Conservation (phyloP, 2,329 filamentous ascomycete species). For the Monosporascus sp. region DNA sequence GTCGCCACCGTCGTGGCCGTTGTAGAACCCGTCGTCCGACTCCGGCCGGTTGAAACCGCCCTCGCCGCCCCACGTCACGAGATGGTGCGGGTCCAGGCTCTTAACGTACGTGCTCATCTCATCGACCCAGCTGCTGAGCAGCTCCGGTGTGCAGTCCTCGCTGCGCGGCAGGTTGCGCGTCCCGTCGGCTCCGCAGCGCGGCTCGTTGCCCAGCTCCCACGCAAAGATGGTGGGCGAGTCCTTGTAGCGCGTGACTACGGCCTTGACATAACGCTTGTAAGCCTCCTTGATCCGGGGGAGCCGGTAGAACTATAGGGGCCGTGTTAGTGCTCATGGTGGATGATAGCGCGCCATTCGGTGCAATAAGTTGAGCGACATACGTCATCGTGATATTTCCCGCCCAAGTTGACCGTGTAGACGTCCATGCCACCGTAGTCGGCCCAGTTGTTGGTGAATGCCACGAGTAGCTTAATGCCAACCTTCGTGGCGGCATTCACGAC, state of each 20-base stretch:
- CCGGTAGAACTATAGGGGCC: conserved; percentile 37
- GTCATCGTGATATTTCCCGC: conserved; percentile 46
- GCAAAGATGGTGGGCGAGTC: conserved; percentile 56
- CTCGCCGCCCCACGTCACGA: conserved; percentile 53
- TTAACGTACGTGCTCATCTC: conserved; percentile 53
- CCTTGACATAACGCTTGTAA: conserved; percentile 53
- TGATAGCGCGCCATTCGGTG: background rate
- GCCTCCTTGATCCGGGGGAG: conserved; percentile 45
- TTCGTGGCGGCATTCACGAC: conserved; percentile 45
- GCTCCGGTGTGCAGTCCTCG: conserved; percentile 33
- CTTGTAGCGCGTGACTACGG: conserved; percentile 54
- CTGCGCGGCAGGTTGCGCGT: conserved; percentile 40
- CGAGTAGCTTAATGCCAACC: conserved; percentile 45
- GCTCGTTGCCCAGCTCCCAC: conserved; percentile 65
- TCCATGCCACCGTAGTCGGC: conserved; percentile 57
- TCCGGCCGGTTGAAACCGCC: conserved; percentile 46
- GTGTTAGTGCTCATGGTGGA: background rate
- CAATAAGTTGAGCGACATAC: conserved; percentile 18
- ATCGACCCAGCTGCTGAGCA: conserved; percentile 43
- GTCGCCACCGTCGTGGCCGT: conserved; percentile 45
- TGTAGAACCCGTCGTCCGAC: conserved; percentile 40
- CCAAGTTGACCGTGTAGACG: conserved; percentile 51
- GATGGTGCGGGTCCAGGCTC: conserved; percentile 43
- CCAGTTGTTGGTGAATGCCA: conserved; percentile 54
- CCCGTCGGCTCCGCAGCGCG: conserved; percentile 42